Base-by-base conservation (phyloP, 306 rosid species). In the Prunus mira region DNA sequence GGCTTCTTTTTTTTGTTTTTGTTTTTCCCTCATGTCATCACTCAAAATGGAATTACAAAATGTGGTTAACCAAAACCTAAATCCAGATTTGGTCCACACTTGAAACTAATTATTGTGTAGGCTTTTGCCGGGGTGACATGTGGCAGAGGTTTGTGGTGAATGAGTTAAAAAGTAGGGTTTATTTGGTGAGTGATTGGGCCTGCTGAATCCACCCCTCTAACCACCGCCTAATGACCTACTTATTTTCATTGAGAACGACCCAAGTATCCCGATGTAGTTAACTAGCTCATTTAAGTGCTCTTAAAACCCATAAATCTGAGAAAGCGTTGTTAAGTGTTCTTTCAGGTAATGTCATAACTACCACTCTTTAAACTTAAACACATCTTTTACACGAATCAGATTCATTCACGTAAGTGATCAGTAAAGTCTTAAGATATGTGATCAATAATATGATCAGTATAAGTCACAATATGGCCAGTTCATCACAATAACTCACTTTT, bases 171-270 rank as follows among this genome's bases (percentile, higher is more conserved):
- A 69, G 83, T 74, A 45, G 22, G 47, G 76, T 76, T 79, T 77
- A 3, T 71, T 80, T 76, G 80, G 82, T 79, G 85, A 82, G 82
- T 78, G 68, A 82, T 73, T 78, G 86, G 86, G 81, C 71, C 69
- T 81, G 89, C 84, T 72, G 83, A 88, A 88, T 85, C 86, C 90
- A 78, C 87, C 74, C 15, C 71, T 68, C 80, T 81, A 84, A 85
- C 97, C 61, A 91, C 93, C 95, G 78, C 86, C 80, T 32, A 55
- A 74, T 78, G 72, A 84, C 85, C 72, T 72, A 28, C 70, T 76
- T 69, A 76, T 73, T 32, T 30, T 72, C 68, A 50, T 38, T 71
- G 84, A 77, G 75, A 84, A 77, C 74, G 73, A 81, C 77, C 73
- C 50, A 25, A 74, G 57, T 57, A 69, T 73, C 77, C 19, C 77